These are phyloP conservation scores for Colletotrichum neosansevieriae DNA, from an alignment of 2,329 filamentous ascomycete species.

Conservation along the genomic window DNA sequence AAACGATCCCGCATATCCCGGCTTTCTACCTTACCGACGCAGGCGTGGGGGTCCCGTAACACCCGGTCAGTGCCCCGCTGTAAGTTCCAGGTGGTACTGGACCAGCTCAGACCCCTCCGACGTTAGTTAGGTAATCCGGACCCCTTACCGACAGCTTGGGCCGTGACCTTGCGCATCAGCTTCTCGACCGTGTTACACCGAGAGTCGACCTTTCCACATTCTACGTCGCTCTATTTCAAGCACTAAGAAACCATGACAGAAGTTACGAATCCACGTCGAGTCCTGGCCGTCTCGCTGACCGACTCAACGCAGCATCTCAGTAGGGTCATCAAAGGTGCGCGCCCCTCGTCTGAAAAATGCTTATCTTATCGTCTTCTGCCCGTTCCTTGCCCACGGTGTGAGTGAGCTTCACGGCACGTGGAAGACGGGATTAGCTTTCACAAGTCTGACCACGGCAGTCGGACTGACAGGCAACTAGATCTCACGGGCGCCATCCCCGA, in stretches of 20 bases:
- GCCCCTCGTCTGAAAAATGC: not conserved
- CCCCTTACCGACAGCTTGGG: conserved; percentile 9
- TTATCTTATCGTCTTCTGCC: conserved; percentile 21
- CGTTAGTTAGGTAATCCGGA: conserved; percentile 34
- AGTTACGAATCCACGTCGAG: conserved; percentile 65
- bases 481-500: conserved; percentile 63
- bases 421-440: not conserved
- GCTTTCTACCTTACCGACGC: too few species aligned
- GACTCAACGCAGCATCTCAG: conserved; percentile 60
- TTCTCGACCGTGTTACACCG: not conserved
- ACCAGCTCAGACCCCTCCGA: not conserved
- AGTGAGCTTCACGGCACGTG: not conserved
- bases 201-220: not conserved
- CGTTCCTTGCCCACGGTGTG: not conserved
- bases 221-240: not conserved
- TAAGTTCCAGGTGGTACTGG: too few species aligned
- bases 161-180: not conserved
- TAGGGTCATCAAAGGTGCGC: conserved; percentile 65
- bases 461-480: conserved; percentile 52
- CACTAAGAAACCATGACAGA: conserved; percentile 47
- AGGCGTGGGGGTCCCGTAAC: not conserved
- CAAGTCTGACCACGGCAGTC: too few species aligned
- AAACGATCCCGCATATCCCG: conserved; percentile 2
- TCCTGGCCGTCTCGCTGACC: conserved; percentile 68
- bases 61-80: conserved; percentile 10